phyloP scores from a whole-genome alignment of 202 grass and related monocot genomes.

The Zoysia matrella region DNA sequence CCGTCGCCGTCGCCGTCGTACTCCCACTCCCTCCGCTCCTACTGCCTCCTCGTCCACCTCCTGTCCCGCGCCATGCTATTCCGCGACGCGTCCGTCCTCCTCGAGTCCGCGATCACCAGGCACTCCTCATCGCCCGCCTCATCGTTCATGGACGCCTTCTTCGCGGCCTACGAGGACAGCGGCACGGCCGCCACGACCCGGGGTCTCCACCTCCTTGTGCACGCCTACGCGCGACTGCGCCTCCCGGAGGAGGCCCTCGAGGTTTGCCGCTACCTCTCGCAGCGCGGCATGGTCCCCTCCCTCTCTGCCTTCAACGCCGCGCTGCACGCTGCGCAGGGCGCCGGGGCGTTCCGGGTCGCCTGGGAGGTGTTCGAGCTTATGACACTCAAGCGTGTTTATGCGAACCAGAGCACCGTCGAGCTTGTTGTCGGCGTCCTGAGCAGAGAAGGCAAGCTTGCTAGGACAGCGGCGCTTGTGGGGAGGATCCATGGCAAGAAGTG shows the following conservation, averaged over 20 bases:
- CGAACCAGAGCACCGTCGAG: slow-evolving; percentile 70
- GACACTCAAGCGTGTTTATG: slow-evolving; percentile 73
- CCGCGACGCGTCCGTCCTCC: slow-evolving; percentile 53
- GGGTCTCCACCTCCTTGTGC: slow-evolving; percentile 79
- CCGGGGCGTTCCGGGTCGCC: slow-evolving; percentile 51
- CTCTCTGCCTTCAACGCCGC: too few relatives aligned
- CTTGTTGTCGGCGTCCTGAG: slow-evolving; percentile 69
- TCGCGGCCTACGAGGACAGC: slow-evolving; percentile 55
- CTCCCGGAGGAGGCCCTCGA: slow-evolving; percentile 74
- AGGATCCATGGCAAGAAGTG: slow-evolving; percentile 74
- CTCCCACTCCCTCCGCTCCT: too few relatives aligned
- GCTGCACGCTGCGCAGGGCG: slow-evolving; percentile 43
- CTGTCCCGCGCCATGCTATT: slow-evolving; percentile 69
- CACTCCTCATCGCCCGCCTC: slow-evolving; percentile 11
- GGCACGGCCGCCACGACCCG: slow-evolving; percentile 53
- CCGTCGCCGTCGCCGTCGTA: slow-evolving; percentile 1
- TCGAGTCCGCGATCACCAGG: slow-evolving; percentile 60
- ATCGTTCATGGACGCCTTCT: slow-evolving; percentile 59
- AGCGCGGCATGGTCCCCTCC: slow-evolving; percentile 56
- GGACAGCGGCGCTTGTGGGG: slow-evolving; percentile 42
- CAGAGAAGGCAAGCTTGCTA: slow-evolving; percentile 63
- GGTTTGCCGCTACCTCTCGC: slow-evolving; percentile 63
- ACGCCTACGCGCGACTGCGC: too few relatives aligned
- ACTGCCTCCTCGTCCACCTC: slow-evolving; percentile 76
- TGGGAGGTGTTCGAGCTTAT: slow-evolving; percentile 97